Conservation (phyloP, 2,329 filamentous ascomycete genomes). For the Fusarium sp. region DNA sequence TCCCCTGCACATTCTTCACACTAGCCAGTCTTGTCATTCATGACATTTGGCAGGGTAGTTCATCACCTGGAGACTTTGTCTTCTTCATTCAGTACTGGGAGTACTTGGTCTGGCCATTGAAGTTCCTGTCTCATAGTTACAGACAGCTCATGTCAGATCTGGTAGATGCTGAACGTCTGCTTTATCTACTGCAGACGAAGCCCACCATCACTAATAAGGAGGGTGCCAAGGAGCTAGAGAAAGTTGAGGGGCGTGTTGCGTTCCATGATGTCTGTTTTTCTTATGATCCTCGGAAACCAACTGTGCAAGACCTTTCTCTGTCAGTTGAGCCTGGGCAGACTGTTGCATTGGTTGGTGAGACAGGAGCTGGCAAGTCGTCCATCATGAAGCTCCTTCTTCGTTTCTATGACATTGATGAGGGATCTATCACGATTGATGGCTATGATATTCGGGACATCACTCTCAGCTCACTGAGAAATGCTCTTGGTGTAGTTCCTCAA, state of each 20-base stretch:
- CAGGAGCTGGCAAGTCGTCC: constrained; percentile 69
- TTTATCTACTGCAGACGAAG: constrained; percentile 64
- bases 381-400: constrained; percentile 67
- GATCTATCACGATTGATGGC: constrained; percentile 64
- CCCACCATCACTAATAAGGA: constrained; percentile 60
- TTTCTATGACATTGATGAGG: constrained; percentile 65
- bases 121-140: constrained; percentile 44
- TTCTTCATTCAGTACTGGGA: constrained; percentile 72
- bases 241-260: constrained; percentile 57
- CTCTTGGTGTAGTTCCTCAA: constrained; percentile 71
- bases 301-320: constrained; percentile 59
- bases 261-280: constrained; percentile 64
- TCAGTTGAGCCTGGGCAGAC: constrained; percentile 60
- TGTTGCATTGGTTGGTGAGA: constrained; percentile 68
- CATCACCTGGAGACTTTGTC: constrained; percentile 56
- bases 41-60: constrained; percentile 29
- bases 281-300: constrained; percentile 61
- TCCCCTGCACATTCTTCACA: constrained; percentile 51
- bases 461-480: constrained; percentile 63
- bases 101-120: constrained; percentile 50
- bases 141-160: constrained; percentile 52
- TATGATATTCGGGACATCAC: constrained; percentile 68
- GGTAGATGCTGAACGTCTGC: constrained; percentile 70
- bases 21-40: constrained; percentile 32
- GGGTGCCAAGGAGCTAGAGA: constrained; percentile 53